phyloP scores from a whole-genome alignment of 148 eudicot species.

The Silene latifolia region DNA sequence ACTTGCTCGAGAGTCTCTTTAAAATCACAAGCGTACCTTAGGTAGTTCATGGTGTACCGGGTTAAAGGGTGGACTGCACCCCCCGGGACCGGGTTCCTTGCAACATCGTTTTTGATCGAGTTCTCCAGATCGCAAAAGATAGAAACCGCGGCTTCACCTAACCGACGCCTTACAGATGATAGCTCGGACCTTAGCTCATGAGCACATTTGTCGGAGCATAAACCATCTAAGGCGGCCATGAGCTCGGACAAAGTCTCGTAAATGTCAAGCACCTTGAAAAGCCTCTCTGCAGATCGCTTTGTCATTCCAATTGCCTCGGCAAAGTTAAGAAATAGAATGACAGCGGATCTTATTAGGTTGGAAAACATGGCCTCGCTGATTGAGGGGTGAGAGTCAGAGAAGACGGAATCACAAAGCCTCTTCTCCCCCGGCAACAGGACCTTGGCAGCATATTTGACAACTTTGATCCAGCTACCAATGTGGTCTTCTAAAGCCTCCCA shows the following conservation, averaged over 20 bases:
- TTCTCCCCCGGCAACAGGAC: slow-evolving; percentile 38
- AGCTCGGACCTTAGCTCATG: slow-evolving; percentile 47
- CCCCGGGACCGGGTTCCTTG: slow-evolving; percentile 58
- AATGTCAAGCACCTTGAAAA: slow-evolving; percentile 78
- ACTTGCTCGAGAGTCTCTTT: slow-evolving; percentile 56
- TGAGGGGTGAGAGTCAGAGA: slow-evolving; percentile 25
- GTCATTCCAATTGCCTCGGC: slow-evolving; percentile 65
- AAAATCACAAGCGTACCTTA: slow-evolving; percentile 66
- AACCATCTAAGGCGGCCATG: slow-evolving; percentile 17
- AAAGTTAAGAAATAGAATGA: slow-evolving; percentile 60
- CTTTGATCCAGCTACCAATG: slow-evolving; percentile 33
- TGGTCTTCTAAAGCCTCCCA: slow-evolving; percentile 43
- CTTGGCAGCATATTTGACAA: slow-evolving; percentile 31
- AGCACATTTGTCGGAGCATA: slow-evolving; percentile 24
- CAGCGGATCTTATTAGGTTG: slow-evolving; percentile 44
- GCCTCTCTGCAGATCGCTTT: slow-evolving; percentile 60
- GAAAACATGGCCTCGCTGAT: slow-evolving; percentile 29
- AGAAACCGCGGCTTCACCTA: slow-evolving; percentile 57
- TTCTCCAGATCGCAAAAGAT: slow-evolving; percentile 70
- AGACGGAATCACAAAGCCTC: slow-evolving; percentile 27
- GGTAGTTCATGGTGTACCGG: slow-evolving; percentile 86
- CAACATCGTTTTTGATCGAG: slow-evolving; percentile 56
- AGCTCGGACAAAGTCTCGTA: slow-evolving; percentile 56
- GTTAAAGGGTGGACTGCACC: slow-evolving; percentile 92
- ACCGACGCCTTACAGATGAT: slow-evolving; percentile 31